These are phyloP conservation scores for Saccharomyces paradoxus DNA, from an alignment of 805 yeast species.

Conservation along the genomic window DNA sequence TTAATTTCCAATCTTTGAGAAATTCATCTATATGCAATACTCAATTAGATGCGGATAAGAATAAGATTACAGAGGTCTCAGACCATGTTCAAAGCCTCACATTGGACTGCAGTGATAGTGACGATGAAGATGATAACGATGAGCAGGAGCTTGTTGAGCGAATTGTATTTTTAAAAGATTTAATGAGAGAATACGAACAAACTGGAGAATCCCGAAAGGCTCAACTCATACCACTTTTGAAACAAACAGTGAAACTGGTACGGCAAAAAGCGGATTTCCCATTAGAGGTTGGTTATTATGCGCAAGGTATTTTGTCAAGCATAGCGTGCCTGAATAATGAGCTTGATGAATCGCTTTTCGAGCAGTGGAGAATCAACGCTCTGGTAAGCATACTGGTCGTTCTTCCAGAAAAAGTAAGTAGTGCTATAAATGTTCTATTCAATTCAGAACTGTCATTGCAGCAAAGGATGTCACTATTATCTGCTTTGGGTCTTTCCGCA, in stretches of 20 bases:
- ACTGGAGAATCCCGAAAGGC: constrained; percentile 26
- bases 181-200: constrained; percentile 47
- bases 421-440: constrained; percentile 38
- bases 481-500: constrained; percentile 62
- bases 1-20: constrained; percentile 6
- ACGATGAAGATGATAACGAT: constrained; percentile 30
- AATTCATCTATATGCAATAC: neutral
- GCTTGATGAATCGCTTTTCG: constrained; percentile 52
- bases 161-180: constrained; percentile 68
- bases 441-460: constrained; percentile 77
- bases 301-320: constrained; percentile 43
- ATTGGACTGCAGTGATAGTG: constrained; percentile 13
- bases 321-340: constrained; percentile 50
- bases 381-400: constrained; percentile 57
- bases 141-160: constrained; percentile 36
- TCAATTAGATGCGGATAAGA: neutral
- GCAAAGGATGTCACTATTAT: constrained; percentile 61
- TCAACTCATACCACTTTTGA: constrained; percentile 36
- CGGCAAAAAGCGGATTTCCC: constrained; percentile 55
- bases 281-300: constrained; percentile 51
- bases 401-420: constrained; percentile 38
- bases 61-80: neutral
- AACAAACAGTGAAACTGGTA: constrained; percentile 44
- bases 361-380: constrained; percentile 54
- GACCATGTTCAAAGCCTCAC: neutral